Conservation (phyloP, 2,329 filamentous ascomycete species). For the Alternaria infectoria region DNA sequence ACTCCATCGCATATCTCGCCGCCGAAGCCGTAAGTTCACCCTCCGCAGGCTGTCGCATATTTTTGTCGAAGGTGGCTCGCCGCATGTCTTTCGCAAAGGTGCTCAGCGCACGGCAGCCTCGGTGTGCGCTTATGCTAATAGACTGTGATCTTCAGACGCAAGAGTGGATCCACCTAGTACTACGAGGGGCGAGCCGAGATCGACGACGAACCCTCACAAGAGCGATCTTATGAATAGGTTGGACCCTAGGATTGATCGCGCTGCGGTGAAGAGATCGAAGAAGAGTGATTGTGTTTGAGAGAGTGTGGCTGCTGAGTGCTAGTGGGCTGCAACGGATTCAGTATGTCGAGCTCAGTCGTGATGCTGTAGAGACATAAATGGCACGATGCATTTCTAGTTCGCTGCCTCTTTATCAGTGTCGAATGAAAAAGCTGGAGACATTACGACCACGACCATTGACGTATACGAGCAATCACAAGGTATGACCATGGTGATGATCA, state of each 20-base stretch:
- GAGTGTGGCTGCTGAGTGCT: background rate
- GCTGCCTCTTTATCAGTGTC: fast-evolving
- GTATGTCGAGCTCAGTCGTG: fast-evolving
- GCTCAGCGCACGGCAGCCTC: background rate
- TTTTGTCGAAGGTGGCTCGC: background rate
- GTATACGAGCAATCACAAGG: background rate
- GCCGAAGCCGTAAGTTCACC: conserved; percentile 6
- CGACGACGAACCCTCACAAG: conserved; percentile 13
- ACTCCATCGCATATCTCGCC: background rate
- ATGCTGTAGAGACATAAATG: background rate
- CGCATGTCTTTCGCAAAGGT: background rate
- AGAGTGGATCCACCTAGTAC: background rate
- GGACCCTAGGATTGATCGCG: conserved; percentile 22
- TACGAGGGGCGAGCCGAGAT: background rate
- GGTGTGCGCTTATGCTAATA: background rate
- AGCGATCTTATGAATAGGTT: conserved; percentile 21
- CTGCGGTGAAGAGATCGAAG: conserved; percentile 4
- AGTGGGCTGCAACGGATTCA: background rate
- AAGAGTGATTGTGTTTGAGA: background rate
- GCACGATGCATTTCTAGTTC: background rate
- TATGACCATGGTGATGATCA: background rate
- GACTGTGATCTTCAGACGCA: conserved; percentile 18
- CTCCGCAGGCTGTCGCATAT: background rate
- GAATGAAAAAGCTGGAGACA: background rate
- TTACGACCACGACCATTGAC: background rate